Conservation (phyloP, 441 rosid species). For the Erysimum pusillum region DNA sequence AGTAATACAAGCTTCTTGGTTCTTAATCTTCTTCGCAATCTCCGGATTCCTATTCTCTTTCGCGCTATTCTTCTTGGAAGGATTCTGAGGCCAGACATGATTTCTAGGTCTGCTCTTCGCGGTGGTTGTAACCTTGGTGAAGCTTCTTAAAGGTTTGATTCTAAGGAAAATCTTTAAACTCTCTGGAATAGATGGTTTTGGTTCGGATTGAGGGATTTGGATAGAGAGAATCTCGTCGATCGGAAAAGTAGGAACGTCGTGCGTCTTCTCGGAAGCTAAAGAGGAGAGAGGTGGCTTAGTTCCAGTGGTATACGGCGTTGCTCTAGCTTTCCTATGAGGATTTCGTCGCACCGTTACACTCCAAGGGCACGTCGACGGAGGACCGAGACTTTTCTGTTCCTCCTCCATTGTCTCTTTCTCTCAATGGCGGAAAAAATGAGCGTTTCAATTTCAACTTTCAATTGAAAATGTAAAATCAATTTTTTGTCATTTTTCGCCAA, state of each 20-base stretch:
- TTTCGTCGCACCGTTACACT: slow-evolving; percentile 81
- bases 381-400: slow-evolving; percentile 45
- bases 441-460: slow-evolving; percentile 25
- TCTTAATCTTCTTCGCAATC: slow-evolving; percentile 51
- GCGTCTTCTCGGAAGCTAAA: slow-evolving; percentile 37
- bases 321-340: slow-evolving; percentile 81
- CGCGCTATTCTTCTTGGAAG: slow-evolving; percentile 50
- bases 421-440: slow-evolving; percentile 51
- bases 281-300: slow-evolving; percentile 25
- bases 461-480: slow-evolving; percentile 11
- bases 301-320: slow-evolving; percentile 58
- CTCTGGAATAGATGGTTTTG: slow-evolving; percentile 45
- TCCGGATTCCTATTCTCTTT: slow-evolving; percentile 45
- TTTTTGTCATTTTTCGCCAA: not conserved
- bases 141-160: slow-evolving; percentile 61
- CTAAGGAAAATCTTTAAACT: slow-evolving; percentile 80
- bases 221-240: slow-evolving; percentile 69
- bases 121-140: slow-evolving; percentile 28
- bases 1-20: slow-evolving; percentile 54
- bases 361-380: slow-evolving; percentile 56
- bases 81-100: slow-evolving; percentile 78
- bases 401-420: slow-evolving; percentile 42
- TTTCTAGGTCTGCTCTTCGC: slow-evolving; percentile 53
- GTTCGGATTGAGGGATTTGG: slow-evolving; percentile 46
- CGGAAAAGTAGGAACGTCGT: slow-evolving; percentile 65